These are phyloP conservation scores for Pythium dissotocum DNA, from an alignment of 352 stramenopile species.

Conservation along the genomic window DNA sequence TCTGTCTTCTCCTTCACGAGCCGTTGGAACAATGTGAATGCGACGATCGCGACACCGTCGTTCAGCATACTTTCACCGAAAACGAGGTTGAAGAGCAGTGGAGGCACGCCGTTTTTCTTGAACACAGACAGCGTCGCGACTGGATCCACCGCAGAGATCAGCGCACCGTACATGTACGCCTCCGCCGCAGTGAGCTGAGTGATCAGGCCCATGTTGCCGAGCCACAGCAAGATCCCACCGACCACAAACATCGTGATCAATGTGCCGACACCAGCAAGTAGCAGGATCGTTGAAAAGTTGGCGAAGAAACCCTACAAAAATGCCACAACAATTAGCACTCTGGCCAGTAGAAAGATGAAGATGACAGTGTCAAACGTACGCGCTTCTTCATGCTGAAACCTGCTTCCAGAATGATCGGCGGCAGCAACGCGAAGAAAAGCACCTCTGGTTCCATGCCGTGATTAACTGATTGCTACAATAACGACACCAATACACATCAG, in stretches of 20 bases:
- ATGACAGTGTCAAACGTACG: conserved; percentile 30
- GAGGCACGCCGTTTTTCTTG: conserved; percentile 86
- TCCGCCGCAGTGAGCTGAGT: conserved; percentile 88
- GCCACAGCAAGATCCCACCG: conserved; percentile 69
- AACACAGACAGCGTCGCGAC: conserved; percentile 94
- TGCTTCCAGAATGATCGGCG: conserved; percentile 84
- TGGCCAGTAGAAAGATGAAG: background rate
- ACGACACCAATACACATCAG: conserved; percentile 9
- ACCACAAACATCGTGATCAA: conserved; percentile 82
- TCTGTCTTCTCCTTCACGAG: conserved; percentile 72
- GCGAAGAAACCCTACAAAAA: conserved; percentile 74
- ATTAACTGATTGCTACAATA: conserved; percentile 66
- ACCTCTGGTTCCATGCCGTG: conserved; percentile 83
- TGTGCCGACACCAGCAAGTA: conserved; percentile 79
- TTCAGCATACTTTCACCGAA: conserved; percentile 96
- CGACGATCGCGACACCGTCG: conserved; percentile 90
- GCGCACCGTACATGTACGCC: conserved; percentile 89
- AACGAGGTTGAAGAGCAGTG: conserved; percentile 94
- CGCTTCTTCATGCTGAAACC: conserved; percentile 90
- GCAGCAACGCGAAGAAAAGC: conserved; percentile 78
- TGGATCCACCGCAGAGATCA: conserved; percentile 94
- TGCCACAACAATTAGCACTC: background rate
- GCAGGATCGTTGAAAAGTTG: conserved; percentile 87
- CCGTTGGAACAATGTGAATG: conserved; percentile 80
- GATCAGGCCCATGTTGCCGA: conserved; percentile 68